Percentiles rank a stretch among this genome's conserved stretches.
Conservation (phyloP, 2,329 filamentous ascomycete species). For the Ophiostoma ulmi region DNA sequence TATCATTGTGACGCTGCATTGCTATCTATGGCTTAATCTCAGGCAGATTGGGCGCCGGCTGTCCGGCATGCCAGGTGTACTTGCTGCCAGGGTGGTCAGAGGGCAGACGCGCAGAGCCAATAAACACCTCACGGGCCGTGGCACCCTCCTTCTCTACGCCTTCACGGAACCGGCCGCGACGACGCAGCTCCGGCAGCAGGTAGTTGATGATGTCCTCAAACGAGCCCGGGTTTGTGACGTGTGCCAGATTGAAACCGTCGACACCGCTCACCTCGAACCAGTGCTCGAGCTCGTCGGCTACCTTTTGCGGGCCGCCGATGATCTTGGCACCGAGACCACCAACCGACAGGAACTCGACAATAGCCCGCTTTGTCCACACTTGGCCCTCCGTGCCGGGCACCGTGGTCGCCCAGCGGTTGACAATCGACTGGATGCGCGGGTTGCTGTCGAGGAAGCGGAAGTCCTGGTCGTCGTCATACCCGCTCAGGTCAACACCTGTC, state of each 20-base stretch:
- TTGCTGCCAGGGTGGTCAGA: constrained; percentile 16
- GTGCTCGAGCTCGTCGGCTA: constrained; percentile 61
- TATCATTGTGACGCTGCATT: too few relatives aligned
- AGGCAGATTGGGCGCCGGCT: constrained; percentile 15
- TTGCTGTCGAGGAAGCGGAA: constrained; percentile 20
- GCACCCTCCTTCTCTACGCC: constrained; percentile 17
- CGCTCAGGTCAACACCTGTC: constrained; percentile 31
- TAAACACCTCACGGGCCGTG: constrained; percentile 23
- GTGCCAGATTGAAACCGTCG: constrained; percentile 66
- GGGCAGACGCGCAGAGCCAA: constrained; percentile 15
- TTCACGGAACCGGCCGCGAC: constrained; percentile 40
- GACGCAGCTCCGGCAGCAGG: constrained; percentile 57
- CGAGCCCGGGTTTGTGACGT: constrained; percentile 43
- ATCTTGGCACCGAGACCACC: constrained; percentile 33
- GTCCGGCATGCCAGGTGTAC: constrained; percentile 20
- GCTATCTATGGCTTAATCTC: constrained; percentile 17
- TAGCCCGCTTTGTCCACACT: constrained; percentile 26
- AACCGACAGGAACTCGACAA: constrained; percentile 27
- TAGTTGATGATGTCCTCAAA: constrained; percentile 64
- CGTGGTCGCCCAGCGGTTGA: constrained; percentile 19
- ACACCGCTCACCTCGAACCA: constrained; percentile 66
- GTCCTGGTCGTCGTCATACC: constrained; percentile 38
- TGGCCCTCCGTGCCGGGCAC: constrained; percentile 20
- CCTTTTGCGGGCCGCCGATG: constrained; percentile 59
- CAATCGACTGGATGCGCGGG: constrained; percentile 22